These are phyloP conservation scores for Beta vulgaris DNA, from an alignment of 148 eudicot species.

Conservation along the genomic window DNA sequence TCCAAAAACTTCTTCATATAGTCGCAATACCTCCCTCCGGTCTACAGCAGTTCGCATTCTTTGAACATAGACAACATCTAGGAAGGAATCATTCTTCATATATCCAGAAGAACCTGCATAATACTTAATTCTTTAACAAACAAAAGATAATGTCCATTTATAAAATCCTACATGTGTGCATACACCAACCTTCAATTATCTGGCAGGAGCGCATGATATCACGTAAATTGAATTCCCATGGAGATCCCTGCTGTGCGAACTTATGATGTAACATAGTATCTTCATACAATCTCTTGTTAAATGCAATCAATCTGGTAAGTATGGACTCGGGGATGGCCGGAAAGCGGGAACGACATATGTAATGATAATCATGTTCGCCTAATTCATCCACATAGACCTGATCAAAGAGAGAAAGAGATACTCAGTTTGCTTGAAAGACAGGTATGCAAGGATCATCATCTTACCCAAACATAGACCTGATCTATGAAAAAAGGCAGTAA, in stretches of 20 bases:
- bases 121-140: constrained; percentile 6
- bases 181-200: constrained; percentile 62
- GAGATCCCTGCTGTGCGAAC: constrained; percentile 86
- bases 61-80: constrained; percentile 77
- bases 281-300: constrained; percentile 71
- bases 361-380: constrained; percentile 67
- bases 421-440: not conserved
- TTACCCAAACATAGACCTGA: not conserved
- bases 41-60: constrained; percentile 89
- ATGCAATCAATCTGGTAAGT: constrained; percentile 54
- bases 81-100: constrained; percentile 56
- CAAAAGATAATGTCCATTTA: not conserved
- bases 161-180: not conserved
- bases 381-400: constrained; percentile 98
- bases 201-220: constrained; percentile 91
- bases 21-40: constrained; percentile 57
- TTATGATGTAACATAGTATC: constrained; percentile 79
- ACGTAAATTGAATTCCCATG: constrained; percentile 99
- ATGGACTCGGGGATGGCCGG: constrained; percentile 52
- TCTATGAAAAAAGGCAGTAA: not conserved
- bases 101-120: constrained; percentile 56
- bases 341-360: constrained; percentile 68
- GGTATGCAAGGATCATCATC: not conserved
- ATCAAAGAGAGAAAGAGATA: constrained; percentile 13
- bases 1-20: constrained; percentile 72